Base-by-base conservation (phyloP, 164 flowering plant species). In the Magnolia sinica region DNA sequence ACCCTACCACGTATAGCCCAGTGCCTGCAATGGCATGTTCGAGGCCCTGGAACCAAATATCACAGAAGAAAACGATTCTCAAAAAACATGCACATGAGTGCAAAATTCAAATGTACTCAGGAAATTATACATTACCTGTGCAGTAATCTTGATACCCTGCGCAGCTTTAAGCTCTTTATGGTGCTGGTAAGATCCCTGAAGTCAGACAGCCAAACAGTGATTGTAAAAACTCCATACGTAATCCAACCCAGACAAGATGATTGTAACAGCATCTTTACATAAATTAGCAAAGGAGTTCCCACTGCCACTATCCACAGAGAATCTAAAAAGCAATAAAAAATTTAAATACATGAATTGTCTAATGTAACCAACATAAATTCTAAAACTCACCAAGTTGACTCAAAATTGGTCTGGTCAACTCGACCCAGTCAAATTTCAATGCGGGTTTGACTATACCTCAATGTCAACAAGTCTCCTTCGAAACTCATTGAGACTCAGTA, bases 21-120 rank as follows among this genome's bases (percentile, higher is more conserved):
- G 98, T 94, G 50, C 99, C 99, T 69, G 98, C 97, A 86, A 94
- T 87, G 29, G 99, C 97, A 87, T 92, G 97, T 84, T 96, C 99
- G 75, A 96, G 96, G 76, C 97, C 97, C 99, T 96, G 84, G 67
- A 70, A 37, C 31, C 19, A 19, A 50, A 59, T 24, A 27, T 24
- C 13, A 66, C 3, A 8, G 5, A 66, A 66, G 31, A 66, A 23
- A 24, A 66, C 22, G 16, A 66, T 66, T n/a, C 18, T 64, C 13
- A 66, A 22, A 18, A 14, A 22, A 66, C 13, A 22, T 24, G 22
- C 31, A 22, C 45, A 22, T 24, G 22, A 9, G 22, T 66, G 69
- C 29, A 14, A 24, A 22, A 13, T 66, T 66, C 69, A 22, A 22
- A 66, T 10, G 29, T 7, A 66, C 27, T 23, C 69, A 66, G 23